Base-by-base conservation (phyloP, 2,329 filamentous ascomycete genomes). In the Diaporthe humulicola region DNA sequence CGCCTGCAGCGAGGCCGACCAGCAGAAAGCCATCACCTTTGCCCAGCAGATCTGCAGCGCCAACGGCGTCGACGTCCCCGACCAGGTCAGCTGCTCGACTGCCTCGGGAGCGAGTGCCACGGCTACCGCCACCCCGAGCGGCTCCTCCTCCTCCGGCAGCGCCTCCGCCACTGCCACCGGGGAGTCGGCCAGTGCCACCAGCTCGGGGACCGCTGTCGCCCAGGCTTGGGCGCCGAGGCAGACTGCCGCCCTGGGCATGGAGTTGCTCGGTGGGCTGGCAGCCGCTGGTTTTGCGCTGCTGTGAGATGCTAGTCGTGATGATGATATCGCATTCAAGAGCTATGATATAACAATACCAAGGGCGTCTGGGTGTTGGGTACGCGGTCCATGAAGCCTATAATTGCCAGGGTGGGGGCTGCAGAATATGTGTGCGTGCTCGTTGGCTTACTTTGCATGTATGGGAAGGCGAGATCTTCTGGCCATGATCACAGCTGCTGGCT, bases 21-120 rank as follows among this genome's bases (percentile, higher is more conserved):
- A 84, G 80, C 64, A 70, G 33, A 72, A 75, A 14, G 83, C 83
- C 69, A 77, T 84, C 61, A 54, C 30, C 42, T 83, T 80, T 70
- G 83, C 83, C 69, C 73, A 77, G 58, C 77, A 79, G 74, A 79
- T 84, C 73, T 84, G 83, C 80, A 73, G 64, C 19, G 81, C 77
- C 71, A 69, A 80, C 71, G 80, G 81, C 75, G 81, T 84, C 70
- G 79, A 76, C 70, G 82, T 84, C 25, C 82, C 83, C n/a, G 79
- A 78, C 58, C 76, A 78, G 73, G 82, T 83, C 58, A 30, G 36
- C 50, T 84, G 83, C 78, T 67, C 77, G 19, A 70, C 79, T 10
- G 76, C 75, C 28, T 30, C 74, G n/a, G 64, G 38, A 66, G 42
- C 71, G 22, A 58, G 74, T 57, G 54, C 70, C 28, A 30, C 61